These are phyloP conservation scores for Aspergillus carlsbadensis DNA, from an alignment of 495 filamentous ascomycete genomes.

Conservation along the genomic window DNA sequence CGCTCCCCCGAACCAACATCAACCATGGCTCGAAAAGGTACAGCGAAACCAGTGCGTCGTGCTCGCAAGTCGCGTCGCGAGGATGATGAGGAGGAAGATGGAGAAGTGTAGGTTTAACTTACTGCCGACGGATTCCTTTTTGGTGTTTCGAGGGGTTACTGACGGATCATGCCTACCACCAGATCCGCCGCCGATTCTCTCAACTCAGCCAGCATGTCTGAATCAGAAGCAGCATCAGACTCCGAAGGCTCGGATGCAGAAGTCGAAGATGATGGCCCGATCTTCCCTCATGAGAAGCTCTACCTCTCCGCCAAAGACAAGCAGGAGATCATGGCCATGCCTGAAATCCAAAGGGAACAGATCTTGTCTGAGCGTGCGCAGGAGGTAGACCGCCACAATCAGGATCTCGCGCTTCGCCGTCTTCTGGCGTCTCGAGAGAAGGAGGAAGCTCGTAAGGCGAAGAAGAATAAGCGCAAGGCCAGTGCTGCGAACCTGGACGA, in stretches of 20 bases:
- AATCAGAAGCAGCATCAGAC: slow-evolving; percentile 77
- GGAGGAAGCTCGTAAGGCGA: slow-evolving; percentile 55
- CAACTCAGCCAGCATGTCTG: slow-evolving; percentile 83
- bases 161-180: slow-evolving; percentile 9
- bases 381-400: slow-evolving; percentile 72
- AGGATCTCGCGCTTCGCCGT: slow-evolving; percentile 81
- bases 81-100: slow-evolving; percentile 63
- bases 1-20: slow-evolving; percentile 34
- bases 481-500: slow-evolving; percentile 71
- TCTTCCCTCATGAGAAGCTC: slow-evolving; percentile 86
- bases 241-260: slow-evolving; percentile 50
- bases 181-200: slow-evolving; percentile 70
- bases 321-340: slow-evolving; percentile 77
- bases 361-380: slow-evolving; percentile 86
- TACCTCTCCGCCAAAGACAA: slow-evolving; percentile 80
- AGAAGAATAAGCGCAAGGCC: slow-evolving; percentile 79
- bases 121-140: background rate
- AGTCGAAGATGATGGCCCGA: slow-evolving; percentile 57
- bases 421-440: slow-evolving; percentile 68
- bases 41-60: slow-evolving; percentile 44
- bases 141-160: background rate
- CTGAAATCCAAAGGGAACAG: slow-evolving; percentile 86
- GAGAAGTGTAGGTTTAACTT: slow-evolving; percentile 71
- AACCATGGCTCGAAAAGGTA: slow-evolving; percentile 47
- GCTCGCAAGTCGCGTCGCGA: slow-evolving; percentile 47